Base-by-base conservation (phyloP, 768 basidiomycete genomes). In the Gloeophyllum trabeum region DNA sequence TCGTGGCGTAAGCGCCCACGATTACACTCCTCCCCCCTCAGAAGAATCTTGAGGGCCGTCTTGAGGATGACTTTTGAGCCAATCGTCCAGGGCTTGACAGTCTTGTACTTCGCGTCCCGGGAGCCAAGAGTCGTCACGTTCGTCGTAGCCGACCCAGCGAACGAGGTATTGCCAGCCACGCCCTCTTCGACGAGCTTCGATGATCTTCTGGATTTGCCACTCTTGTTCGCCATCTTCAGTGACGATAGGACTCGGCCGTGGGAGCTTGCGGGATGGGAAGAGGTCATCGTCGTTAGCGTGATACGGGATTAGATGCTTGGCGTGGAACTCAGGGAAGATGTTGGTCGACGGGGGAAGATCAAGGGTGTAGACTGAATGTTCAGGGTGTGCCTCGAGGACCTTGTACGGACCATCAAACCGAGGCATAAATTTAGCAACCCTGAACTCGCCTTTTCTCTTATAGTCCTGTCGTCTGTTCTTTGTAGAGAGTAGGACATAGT, bases 401-500 rank as follows among this genome's bases (percentile, higher is more conserved):
- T n/a, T 39, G 43, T 50, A 57, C 2, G 51, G 53, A 3, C 57
- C 52, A 40, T 69, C 61, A 14, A 38, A 62, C 0, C 52, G 42
- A 0, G 65, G 62, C 54, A 72, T 62, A 41, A 70, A 69, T 39
- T 73, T 72, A 0, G 63, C 64, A 0, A 62, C 63, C 0, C 55
- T 48, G 3, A 56, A 51, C 2, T 56, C 49, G 0, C 59, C 56
- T 0, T 30, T 26, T 0, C 39, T 16, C n/a, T n/a, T n/a, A 42
- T 61, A 69, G 1, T 62, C 51, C 2, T 46, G 36, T 0, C 50
- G 24, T 0, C 54, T 45, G 28, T 64, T 46, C 6, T 47, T 32
- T 0, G 63, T 69, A 0, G 63, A 61, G 0, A 71, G 47, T 47
- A 65, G 49, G 1, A 71, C 65, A 0, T 24, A 18, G 34, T 70